Evolutionary conservation across 352 stramenopile genomes (phyloP).

Genomic region (Salisapilia sapeloensis): DNA sequence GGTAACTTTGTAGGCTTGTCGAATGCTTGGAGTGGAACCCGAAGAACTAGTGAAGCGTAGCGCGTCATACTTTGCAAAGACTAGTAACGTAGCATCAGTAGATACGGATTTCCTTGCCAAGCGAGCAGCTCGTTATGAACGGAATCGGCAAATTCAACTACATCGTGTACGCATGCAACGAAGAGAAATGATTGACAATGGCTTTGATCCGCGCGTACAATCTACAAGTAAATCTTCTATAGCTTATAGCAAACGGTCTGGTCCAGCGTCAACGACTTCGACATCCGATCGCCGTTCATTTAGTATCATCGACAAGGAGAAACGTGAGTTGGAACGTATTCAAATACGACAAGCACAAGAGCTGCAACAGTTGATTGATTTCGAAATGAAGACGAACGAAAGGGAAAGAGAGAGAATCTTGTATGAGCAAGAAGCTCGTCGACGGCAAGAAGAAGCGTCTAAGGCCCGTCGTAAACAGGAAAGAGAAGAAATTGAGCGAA

Average conservation of each 20-base stretch:
- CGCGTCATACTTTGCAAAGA: constrained; percentile 26
- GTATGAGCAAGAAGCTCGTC: constrained; percentile 26
- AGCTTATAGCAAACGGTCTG: background rate
- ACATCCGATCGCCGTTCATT: constrained; percentile 14
- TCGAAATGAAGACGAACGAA: constrained; percentile 45
- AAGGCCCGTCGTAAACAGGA: constrained; percentile 22
- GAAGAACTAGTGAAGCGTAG: constrained; percentile 38
- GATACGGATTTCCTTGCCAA: constrained; percentile 24
- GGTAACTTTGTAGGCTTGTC: constrained; percentile 20
- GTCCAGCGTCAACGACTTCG: too few species aligned
- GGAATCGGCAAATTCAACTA: constrained; percentile 27
- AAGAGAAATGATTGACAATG: constrained; percentile 32
- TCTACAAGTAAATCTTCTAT: background rate
- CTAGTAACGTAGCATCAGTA: too few species aligned
- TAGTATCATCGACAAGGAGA: constrained; percentile 45
- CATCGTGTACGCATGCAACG: constrained; percentile 26
- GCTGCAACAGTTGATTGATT: constrained; percentile 53
- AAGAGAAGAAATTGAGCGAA: constrained; percentile 29
- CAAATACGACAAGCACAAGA: constrained; percentile 39
- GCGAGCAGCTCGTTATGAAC: constrained; percentile 38
- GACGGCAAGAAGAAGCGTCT: constrained; percentile 17
- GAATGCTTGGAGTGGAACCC: constrained; percentile 51
- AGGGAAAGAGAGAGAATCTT: constrained; percentile 27
- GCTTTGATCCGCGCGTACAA: too few species aligned
- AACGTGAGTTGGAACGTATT: constrained; percentile 51